Conservation (phyloP, 371 early-diverging fungal species). For the Mucor indicus region DNA sequence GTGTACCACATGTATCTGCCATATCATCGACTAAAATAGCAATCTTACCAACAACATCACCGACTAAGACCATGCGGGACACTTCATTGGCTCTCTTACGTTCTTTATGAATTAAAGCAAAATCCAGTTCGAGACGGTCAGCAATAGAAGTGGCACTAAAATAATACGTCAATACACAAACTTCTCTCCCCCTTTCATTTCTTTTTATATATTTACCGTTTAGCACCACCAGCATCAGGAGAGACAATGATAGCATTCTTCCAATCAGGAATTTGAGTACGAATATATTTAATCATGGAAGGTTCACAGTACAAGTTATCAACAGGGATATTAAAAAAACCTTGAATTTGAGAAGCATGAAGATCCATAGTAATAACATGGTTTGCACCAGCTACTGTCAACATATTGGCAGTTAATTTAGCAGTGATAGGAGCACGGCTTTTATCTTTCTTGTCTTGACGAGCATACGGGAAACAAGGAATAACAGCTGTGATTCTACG, state of each 20-base stretch:
- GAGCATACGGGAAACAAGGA: constrained; percentile 97
- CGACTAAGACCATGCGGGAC: constrained; percentile 94
- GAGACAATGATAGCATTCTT: constrained; percentile 89
- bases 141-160: constrained; percentile 91
- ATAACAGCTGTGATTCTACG: constrained; percentile 94
- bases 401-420: constrained; percentile 93
- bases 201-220: constrained; percentile 62
- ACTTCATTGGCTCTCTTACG: constrained; percentile 94
- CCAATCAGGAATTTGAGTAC: constrained; percentile 79
- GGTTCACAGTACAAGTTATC: constrained; percentile 97
- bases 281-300: constrained; percentile 87
- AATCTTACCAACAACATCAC: constrained; percentile 88
- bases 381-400: constrained; percentile 92
- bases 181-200: constrained; percentile 38
- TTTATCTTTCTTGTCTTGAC: constrained; percentile 96
- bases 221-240: constrained; percentile 98
- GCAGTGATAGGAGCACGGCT: constrained; percentile 92
- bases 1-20: constrained; percentile 97
- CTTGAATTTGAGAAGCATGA: constrained; percentile 95
- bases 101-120: constrained; percentile 99
- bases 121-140: constrained; percentile 92
- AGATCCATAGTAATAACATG: constrained; percentile 99
- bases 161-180: constrained; percentile 21
- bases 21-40: constrained; percentile 97
- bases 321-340: constrained; percentile 98